These are phyloP conservation scores for Ogataea thermomethanolica DNA, from an alignment of 805 yeast genomes.

Conservation along the genomic window DNA sequence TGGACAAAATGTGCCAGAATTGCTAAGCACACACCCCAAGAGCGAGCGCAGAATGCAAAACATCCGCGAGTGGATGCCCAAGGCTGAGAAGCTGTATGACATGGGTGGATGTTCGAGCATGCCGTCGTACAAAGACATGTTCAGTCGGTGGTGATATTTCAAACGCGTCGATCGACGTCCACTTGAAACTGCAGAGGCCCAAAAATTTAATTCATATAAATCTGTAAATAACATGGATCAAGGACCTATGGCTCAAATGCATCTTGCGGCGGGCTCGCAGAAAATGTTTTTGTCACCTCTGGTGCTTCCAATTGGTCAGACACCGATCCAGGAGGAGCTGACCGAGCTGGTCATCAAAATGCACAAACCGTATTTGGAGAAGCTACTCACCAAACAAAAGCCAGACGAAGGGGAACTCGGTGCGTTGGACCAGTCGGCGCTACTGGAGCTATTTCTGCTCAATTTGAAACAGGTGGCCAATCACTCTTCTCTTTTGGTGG, in stretches of 20 bases:
- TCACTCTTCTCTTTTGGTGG: conserved; percentile 71
- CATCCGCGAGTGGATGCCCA: conserved; percentile 65
- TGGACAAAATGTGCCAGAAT: conserved; percentile 45
- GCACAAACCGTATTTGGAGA: conserved; percentile 32
- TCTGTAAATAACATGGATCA: conserved; percentile 3
- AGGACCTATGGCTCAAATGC: neutral
- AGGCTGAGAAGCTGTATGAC: conserved; percentile 44
- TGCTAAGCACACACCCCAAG: conserved; percentile 88
- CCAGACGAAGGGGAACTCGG: conserved; percentile 7
- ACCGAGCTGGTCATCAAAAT: conserved; percentile 40
- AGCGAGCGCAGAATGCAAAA: conserved; percentile 67
- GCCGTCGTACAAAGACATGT: conserved; percentile 12
- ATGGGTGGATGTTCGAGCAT: conserved; percentile 36
- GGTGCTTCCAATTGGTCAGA: conserved; percentile 40
- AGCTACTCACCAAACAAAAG: conserved; percentile 7
- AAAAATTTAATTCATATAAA: neutral
- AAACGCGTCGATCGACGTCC: conserved; percentile 7
- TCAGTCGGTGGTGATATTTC: conserved; percentile 4
- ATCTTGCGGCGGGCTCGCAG: neutral
- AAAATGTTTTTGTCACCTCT: neutral
- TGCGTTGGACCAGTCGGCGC: conserved; percentile 27
- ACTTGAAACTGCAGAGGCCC: neutral
- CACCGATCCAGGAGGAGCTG: conserved; percentile 42
- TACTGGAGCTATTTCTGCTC: conserved; percentile 41
- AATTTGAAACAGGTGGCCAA: conserved; percentile 50